Conservation (phyloP, 805 yeast species). For the Clavispora fructus region DNA sequence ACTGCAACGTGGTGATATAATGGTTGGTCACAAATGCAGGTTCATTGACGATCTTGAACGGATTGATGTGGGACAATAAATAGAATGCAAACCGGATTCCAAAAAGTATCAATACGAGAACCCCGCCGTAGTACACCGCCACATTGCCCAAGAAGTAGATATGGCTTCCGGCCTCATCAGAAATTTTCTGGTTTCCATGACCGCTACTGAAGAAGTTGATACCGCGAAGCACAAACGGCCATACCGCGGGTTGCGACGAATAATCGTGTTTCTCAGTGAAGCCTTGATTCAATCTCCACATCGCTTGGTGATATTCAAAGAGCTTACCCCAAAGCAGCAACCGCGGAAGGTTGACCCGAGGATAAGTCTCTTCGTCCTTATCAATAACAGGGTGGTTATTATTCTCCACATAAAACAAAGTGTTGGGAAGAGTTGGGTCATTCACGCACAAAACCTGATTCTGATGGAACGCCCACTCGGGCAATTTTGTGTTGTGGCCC, state of each 20-base stretch:
- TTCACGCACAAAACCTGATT: constrained; percentile 86
- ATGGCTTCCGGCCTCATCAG: constrained; percentile 22
- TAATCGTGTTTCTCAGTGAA: constrained; percentile 45
- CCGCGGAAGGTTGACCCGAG: constrained; percentile 20
- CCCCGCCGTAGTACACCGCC: constrained; percentile 47
- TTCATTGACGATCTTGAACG: constrained; percentile 20
- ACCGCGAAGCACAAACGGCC: constrained; percentile 63
- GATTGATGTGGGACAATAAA: constrained; percentile 24
- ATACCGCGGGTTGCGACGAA: constrained; percentile 41
- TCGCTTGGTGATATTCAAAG: constrained; percentile 50
- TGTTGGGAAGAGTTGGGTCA: constrained; percentile 60
- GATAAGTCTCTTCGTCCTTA: constrained; percentile 14
- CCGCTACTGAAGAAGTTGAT: constrained; percentile 49
- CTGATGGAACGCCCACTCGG: constrained; percentile 81
- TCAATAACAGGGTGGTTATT: constrained; percentile 50
- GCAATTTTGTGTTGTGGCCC: constrained; percentile 69
- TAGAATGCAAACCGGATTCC: constrained; percentile 15
- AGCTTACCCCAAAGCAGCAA: constrained; percentile 47
- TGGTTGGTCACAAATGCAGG: constrained; percentile 8
- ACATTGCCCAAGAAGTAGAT: constrained; percentile 65
- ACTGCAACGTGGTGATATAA: constrained; percentile 27
- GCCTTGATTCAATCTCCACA: constrained; percentile 46
- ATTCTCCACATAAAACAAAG: constrained; percentile 71
- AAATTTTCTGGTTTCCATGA: constrained; percentile 19
- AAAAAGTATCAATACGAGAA: constrained; percentile 27